These are phyloP conservation scores for Mesembryanthemum crystallinum DNA, from an alignment of 148 eudicot species.

Conservation along the genomic window DNA sequence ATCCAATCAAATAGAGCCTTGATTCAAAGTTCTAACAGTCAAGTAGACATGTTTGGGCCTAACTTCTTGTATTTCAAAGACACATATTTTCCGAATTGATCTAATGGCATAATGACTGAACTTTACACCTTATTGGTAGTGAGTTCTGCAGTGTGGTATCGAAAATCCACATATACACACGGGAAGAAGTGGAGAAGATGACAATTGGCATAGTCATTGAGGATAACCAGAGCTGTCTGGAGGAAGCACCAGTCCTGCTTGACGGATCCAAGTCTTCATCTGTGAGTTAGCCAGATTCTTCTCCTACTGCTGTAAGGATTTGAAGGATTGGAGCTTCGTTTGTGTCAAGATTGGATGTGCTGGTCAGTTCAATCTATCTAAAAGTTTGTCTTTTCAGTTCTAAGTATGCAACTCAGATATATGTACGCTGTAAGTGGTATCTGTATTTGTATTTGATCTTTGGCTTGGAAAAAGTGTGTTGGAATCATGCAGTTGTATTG, in stretches of 20 bases:
- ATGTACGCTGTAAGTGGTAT: no score
- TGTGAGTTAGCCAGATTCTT: slow-evolving; percentile 57
- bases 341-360: not conserved
- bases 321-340: slow-evolving; percentile 13
- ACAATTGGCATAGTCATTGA: slow-evolving; percentile 54
- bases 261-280: slow-evolving; percentile 72
- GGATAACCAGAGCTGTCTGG: slow-evolving; percentile 81
- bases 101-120: not conserved
- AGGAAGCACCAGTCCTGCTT: slow-evolving; percentile 55
- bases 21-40: not conserved
- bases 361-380: not conserved
- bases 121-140: slow-evolving; percentile 34
- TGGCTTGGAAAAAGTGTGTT: no score
- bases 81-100: not conserved
- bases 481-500: no score
- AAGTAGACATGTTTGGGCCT: not conserved
- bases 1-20: not conserved
- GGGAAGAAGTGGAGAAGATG: slow-evolving; percentile 88
- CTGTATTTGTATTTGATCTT: no score
- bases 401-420: not conserved
- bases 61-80: not conserved
- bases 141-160: slow-evolving; percentile 74
- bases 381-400: not conserved
- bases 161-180: slow-evolving; percentile 81
- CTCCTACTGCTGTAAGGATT: slow-evolving; percentile 37